phyloP scores from a whole-genome alignment of 1,139 yeast species.

The Hanseniaspora sp. region DNA sequence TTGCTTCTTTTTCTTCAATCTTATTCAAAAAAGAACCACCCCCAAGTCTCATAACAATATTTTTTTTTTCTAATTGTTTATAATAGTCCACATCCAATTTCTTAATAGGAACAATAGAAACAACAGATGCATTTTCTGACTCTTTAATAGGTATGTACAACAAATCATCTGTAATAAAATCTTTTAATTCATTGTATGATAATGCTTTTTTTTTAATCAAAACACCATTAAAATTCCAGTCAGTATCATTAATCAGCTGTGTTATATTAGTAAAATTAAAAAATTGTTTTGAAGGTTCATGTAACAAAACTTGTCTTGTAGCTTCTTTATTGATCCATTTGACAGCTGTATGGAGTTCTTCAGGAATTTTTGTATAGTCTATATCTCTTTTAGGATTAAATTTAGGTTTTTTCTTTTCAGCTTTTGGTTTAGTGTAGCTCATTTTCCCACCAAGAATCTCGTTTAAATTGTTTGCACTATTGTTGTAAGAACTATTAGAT shows the following conservation, averaged over 20 bases:
- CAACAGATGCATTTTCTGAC: not conserved
- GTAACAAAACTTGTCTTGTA: not conserved
- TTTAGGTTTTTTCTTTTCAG: not conserved
- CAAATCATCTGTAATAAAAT: not conserved
- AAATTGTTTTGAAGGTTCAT: not conserved
- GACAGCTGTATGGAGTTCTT: not conserved
- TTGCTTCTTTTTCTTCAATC: not conserved
- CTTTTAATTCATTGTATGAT: not conserved
- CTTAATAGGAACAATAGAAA: not conserved
- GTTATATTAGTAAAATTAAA: not conserved
- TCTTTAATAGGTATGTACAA: not conserved
- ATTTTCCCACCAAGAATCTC: not conserved
- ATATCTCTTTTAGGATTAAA: not conserved
- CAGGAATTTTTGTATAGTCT: not conserved
- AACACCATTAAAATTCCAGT: constrained; percentile 4
- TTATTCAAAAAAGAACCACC: not conserved
- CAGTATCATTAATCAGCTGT: not conserved
- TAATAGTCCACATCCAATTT: not conserved
- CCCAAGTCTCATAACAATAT: not conserved
- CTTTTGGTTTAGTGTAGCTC: not conserved
- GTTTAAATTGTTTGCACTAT: not conserved
- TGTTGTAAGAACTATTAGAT: not conserved
- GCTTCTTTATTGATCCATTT: not conserved
- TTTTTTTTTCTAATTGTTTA: constrained; percentile 2
- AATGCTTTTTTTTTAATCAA: not conserved